Evolutionary conservation across 345 rosid species (phyloP), one percentile per base, ranked within the genome.

Genomic region (Brassica cretica): DNA sequence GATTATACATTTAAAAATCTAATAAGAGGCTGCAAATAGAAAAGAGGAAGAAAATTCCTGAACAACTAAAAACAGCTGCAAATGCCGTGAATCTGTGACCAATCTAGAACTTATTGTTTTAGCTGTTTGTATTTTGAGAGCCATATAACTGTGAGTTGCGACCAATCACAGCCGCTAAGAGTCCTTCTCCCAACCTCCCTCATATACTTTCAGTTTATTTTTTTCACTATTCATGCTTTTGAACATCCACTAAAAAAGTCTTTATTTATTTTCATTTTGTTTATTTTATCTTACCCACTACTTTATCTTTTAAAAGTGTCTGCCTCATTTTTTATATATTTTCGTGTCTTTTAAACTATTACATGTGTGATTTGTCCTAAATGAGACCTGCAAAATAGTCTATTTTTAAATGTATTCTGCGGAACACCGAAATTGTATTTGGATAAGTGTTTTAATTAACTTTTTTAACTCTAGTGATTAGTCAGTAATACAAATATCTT

Each of bases 171-270:
- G 53, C 53, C 53, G 15, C 53, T 46, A 46, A n/a, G 19, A 51
- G 56, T 51, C 19, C 18, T 51, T n/a, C 19, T 5, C 56, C 56
- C 16, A 51, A 51, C 6, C 56, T 5, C 56, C 56, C 56, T 51
- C 56, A 15, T 51, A 51, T 51, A 51, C 6, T 51, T n/a, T 41
- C 14, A 41, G 51, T 46, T 46, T 4, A 46, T 46, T 5, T 33
- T 35, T 30, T 18, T 6, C 77, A 53, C 25, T 65, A 19, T 15
- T 65, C 46, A 25, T 1, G 16, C 44, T 27, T 68, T 60, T 76
- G 68, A 76, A 44, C 51, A 19, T 76, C 73, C 74, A 68, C 74
- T 60, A 68, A 56, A 12, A 11, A 27, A 27, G 30, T 27, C 5
- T 64, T 5, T 63, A 2, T 63, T 32, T 63, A 1, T 30, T 32